phyloP scores from a whole-genome alignment of 2,329 filamentous ascomycete species.

The Aspergillus sp. region DNA sequence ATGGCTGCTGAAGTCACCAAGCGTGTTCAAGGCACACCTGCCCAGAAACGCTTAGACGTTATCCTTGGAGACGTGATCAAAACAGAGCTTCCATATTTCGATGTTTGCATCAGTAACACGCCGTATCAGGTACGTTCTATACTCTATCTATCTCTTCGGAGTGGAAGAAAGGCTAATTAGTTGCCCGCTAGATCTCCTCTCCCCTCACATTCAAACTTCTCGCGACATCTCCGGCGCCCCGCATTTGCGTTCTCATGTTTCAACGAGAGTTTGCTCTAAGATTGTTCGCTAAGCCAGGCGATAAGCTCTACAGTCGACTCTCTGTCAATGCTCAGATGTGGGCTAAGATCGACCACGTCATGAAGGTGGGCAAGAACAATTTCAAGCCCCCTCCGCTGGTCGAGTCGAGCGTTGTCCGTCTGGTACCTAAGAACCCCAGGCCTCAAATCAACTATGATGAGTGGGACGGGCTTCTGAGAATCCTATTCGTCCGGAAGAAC shows the following conservation, averaged over 20 bases:
- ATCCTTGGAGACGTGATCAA: conserved; percentile 93
- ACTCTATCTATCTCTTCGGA: neutral
- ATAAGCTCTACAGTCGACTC: conserved; percentile 86
- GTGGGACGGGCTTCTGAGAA: conserved; percentile 85
- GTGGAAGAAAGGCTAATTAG: conserved; percentile 11
- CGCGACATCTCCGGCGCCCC: conserved; percentile 75
- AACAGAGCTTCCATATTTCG: conserved; percentile 74
- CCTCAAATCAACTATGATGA: conserved; percentile 92
- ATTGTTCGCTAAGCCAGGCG: conserved; percentile 82
- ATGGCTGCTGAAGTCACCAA: conserved; percentile 96
- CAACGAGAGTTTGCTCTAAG: conserved; percentile 93
- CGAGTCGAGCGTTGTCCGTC: conserved; percentile 84
- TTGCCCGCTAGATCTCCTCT: conserved; percentile 69
- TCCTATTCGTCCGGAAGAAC: conserved; percentile 86
- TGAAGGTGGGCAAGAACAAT: conserved; percentile 96
- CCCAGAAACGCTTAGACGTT: conserved; percentile 81
- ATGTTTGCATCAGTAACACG: conserved; percentile 81
- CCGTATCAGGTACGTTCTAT: conserved; percentile 60
- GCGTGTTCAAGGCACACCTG: conserved; percentile 85
- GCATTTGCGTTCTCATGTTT: conserved; percentile 82
- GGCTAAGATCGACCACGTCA: conserved; percentile 69
- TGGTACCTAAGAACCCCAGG: conserved; percentile 81
- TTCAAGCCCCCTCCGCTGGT: conserved; percentile 94
- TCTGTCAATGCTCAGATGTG: conserved; percentile 95
- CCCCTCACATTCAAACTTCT: conserved; percentile 91